Percentiles rank a stretch among this genome's conserved stretches.
These are phyloP conservation scores for Exserohilum rostratum DNA, from an alignment of 2,329 filamentous ascomycete genomes.

Conservation along the genomic window DNA sequence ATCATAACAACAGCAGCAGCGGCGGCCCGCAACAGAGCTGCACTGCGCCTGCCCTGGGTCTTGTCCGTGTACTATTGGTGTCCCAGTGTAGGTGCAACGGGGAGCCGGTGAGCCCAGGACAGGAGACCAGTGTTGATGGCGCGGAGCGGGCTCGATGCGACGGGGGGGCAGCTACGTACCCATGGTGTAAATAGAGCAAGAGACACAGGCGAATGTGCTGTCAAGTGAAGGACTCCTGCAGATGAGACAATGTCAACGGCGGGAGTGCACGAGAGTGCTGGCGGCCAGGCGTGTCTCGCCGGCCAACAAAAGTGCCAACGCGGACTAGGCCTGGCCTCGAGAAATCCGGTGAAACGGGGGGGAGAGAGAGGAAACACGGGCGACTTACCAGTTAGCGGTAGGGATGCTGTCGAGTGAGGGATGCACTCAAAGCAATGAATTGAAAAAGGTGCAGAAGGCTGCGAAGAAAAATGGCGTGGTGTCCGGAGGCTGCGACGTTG, in stretches of 20 bases:
- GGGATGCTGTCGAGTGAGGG: constrained; percentile 44
- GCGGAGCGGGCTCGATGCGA: constrained; percentile 10
- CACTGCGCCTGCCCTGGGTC: constrained; percentile 16
- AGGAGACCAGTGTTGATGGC: constrained; percentile 15
- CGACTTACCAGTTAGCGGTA: constrained; percentile 47
- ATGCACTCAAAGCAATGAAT: constrained; percentile 43
- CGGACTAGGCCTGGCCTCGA: constrained; percentile 44
- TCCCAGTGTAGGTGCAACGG: too few species aligned
- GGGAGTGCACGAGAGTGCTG: constrained; percentile 12
- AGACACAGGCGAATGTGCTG: constrained; percentile 36
- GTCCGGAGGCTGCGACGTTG: constrained; percentile 40
- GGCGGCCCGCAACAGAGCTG: constrained; percentile 18
- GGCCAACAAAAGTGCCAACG: constrained; percentile 40
- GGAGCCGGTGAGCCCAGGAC: constrained; percentile 12
- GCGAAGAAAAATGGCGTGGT: constrained; percentile 37
- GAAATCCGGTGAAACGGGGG: constrained; percentile 40
- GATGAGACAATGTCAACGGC: constrained; percentile 30
- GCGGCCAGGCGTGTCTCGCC: constrained; percentile 24
- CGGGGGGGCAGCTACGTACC: constrained; percentile 40
- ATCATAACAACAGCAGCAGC: too few species aligned
- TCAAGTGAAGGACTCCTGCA: constrained; percentile 45
- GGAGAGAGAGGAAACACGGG: constrained; percentile 17
- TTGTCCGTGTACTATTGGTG: not conserved
- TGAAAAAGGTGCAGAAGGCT: constrained; percentile 25
- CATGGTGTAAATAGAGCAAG: constrained; percentile 43